Percentiles rank a stretch among this genome's conserved stretches.
phyloP scores from a whole-genome alignment of 257 asterid species.

The Mentha longifolia region DNA sequence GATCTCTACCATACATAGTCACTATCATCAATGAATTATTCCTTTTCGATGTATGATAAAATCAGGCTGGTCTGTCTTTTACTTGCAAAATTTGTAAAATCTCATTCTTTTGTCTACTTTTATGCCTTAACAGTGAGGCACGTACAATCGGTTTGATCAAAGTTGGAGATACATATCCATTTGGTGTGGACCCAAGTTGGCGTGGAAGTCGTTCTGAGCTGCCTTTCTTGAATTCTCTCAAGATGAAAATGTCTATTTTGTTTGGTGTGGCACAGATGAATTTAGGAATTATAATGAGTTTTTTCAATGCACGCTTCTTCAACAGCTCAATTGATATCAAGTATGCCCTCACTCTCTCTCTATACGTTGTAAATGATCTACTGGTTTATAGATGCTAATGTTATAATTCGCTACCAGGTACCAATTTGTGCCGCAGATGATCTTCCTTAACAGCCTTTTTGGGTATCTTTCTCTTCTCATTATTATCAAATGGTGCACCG shows the following conservation, averaged over 20 bases:
- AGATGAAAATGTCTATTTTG: constrained; percentile 98
- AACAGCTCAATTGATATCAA: constrained; percentile 70
- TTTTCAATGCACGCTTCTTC: constrained; percentile 86
- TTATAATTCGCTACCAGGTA: constrained; percentile 59
- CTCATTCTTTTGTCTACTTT: constrained; percentile 31
- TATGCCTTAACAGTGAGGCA: constrained; percentile 70
- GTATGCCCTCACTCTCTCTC: constrained; percentile 46
- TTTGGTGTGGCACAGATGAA: constrained; percentile 95
- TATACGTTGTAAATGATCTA: constrained; percentile 10
- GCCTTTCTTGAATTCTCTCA: constrained; percentile 95
- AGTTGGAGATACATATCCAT: constrained; percentile 80
- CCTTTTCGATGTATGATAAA: neutral
- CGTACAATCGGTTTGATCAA: constrained; percentile 68
- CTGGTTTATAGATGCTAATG: constrained; percentile 35
- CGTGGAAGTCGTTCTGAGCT: constrained; percentile 98
- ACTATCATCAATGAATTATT: constrained; percentile 2
- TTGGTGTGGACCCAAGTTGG: constrained; percentile 99
- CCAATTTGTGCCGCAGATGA: constrained; percentile 93
- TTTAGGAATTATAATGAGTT: constrained; percentile 86
- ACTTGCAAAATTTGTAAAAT: constrained; percentile 14
- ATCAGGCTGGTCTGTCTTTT: neutral
- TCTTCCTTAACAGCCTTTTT: constrained; percentile 94
- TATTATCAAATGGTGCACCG: constrained; percentile 88
- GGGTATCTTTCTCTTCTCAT: constrained; percentile 98
- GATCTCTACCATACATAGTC: constrained; percentile 18